Percentiles rank a stretch among this genome's conserved stretches.
These are phyloP conservation scores for Erythrobasidium hasegawianum DNA, from an alignment of 1,284 basidiomycete genomes.

Conservation along the genomic window DNA sequence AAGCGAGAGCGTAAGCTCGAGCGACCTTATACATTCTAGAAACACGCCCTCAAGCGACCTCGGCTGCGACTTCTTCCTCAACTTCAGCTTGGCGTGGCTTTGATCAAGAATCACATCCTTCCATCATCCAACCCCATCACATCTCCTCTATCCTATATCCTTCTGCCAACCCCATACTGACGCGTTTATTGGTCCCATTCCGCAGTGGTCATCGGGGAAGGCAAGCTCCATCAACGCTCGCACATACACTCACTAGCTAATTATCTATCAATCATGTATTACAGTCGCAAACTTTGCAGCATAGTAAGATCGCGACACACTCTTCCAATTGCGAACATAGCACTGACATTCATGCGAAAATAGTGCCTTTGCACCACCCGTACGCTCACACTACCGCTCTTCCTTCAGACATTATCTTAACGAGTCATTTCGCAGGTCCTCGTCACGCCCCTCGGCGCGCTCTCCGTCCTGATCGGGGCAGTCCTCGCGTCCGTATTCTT, in stretches of 20 bases:
- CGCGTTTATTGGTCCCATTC: not conserved
- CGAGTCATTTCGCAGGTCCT: constrained; percentile 50
- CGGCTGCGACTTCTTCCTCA: too few species aligned
- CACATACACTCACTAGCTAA: too few species aligned
- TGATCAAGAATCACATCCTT: too few species aligned
- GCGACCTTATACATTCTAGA: too few species aligned
- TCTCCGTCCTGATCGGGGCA: constrained; percentile 95
- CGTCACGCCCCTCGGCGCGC: constrained; percentile 90
- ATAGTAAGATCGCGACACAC: constrained; percentile 53
- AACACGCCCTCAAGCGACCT: too few species aligned
- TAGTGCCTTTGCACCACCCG: constrained; percentile 86
- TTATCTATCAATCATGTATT: not conserved
- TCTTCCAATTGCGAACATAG: not conserved
- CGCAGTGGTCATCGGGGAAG: constrained; percentile 82
- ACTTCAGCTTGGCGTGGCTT: too few species aligned
- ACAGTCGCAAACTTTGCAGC: constrained; percentile 97
- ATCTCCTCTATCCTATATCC: too few species aligned
- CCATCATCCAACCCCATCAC: too few species aligned
- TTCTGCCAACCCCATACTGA: not conserved
- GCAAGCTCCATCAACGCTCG: too few species aligned
- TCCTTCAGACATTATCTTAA: not conserved
- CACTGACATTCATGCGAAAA: not conserved
- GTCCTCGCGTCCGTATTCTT: constrained; percentile 89
- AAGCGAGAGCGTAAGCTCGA: too few species aligned
- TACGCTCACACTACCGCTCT: constrained; percentile 48